Conservation (phyloP, 2,329 filamentous ascomycete species). For the Chaetomium sp. region DNA sequence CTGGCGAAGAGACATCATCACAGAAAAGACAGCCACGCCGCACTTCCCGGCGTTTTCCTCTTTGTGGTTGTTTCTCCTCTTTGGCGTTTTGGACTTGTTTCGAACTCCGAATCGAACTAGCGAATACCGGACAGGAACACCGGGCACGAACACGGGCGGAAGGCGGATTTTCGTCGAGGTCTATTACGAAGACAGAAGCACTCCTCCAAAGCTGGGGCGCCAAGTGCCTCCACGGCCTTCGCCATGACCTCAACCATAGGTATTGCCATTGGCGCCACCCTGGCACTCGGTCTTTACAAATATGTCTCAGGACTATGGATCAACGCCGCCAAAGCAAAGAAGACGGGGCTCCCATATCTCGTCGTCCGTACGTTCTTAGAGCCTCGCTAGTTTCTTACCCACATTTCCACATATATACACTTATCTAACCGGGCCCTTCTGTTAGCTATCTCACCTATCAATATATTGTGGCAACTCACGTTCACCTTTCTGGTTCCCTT, state of each 20-base stretch:
- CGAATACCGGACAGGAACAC: no score
- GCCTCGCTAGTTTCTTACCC: neutral
- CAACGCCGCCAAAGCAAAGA: conserved; percentile 46
- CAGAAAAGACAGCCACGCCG: no score
- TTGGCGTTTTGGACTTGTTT: no score
- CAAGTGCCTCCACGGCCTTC: neutral
- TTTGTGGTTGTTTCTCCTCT: no score
- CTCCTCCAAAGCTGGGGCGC: neutral
- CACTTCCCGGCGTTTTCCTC: no score
- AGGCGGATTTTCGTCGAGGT: no score
- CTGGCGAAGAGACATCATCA: no score
- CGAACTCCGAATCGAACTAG: no score
- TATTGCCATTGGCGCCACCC: conserved; percentile 29
- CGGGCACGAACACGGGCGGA: no score
- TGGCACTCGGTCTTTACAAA: conserved; percentile 31
- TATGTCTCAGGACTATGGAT: conserved; percentile 31
- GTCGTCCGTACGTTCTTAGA: conserved; percentile 42
- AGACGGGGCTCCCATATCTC: conserved; percentile 46
- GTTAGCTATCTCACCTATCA: conserved; percentile 44
- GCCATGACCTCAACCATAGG: conserved; percentile 34
- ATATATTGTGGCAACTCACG: conserved; percentile 49
- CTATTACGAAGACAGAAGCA: neutral
- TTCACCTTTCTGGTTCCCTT: conserved; percentile 49
- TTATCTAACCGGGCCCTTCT: conserved; percentile 10
- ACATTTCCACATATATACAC: neutral